phyloP scores from a whole-genome alignment of 352 stramenopile genomes.

The Globisporangium spinosum region DNA sequence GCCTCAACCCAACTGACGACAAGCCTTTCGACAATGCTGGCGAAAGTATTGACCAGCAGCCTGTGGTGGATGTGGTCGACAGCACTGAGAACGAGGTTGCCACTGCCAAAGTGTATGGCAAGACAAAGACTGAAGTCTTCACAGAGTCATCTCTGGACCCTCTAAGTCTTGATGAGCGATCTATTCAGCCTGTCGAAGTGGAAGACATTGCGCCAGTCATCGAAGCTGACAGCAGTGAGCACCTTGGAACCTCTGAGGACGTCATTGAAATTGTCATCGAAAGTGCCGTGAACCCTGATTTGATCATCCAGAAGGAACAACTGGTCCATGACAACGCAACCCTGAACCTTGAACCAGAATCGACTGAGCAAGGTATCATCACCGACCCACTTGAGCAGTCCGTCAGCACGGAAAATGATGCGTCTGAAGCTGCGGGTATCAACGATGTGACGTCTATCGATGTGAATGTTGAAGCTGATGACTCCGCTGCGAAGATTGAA shows the following conservation, averaged over 20 bases:
- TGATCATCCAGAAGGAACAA: constrained; percentile 6
- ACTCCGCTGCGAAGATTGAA: background rate
- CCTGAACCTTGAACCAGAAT: background rate
- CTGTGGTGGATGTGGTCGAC: background rate
- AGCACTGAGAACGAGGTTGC: background rate
- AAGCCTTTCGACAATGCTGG: background rate
- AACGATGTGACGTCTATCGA: background rate
- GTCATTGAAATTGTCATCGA: constrained; percentile 16
- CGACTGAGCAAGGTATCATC: background rate
- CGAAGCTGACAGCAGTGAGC: too few relatives aligned
- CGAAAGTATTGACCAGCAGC: background rate
- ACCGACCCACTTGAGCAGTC: background rate
- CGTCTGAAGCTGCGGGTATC: background rate
- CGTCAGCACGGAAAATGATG: background rate
- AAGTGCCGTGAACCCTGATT: constrained; percentile 10
- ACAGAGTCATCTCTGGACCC: background rate
- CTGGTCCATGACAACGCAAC: background rate
- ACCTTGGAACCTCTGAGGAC: background rate
- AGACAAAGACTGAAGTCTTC: background rate
- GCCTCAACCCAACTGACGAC: constrained; percentile 5
- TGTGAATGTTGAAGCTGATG: background rate
- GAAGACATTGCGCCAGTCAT: background rate
- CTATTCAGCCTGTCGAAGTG: background rate
- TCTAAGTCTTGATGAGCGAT: background rate
- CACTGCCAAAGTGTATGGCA: background rate